Base-by-base conservation (phyloP, 352 stramenopile species). In the Saprolegnia parasitica region DNA sequence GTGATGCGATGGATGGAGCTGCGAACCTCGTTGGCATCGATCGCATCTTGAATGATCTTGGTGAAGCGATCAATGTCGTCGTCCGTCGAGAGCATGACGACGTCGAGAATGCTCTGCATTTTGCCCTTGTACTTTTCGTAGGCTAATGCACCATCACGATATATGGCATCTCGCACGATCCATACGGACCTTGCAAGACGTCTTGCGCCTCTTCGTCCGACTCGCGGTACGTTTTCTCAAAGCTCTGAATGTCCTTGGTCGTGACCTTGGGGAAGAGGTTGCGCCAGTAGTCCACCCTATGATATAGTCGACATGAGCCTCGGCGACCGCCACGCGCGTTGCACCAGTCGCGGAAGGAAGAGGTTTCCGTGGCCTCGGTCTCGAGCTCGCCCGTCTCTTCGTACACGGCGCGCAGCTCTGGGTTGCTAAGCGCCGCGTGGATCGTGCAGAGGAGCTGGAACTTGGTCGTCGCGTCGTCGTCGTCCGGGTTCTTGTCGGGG, bases 361-460 rank as follows among this genome's bases (percentile, higher is more conserved):
- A 15, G 16, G 63, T 58, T 18, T 70, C 46, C 8, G 24, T 45
- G 16, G 45, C 29, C 20, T 78, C 76, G 15, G 56, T 56, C 35
- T 74, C 73, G 54, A 97, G 83, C 46, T 81, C 76, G 40, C 89
- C 89, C 5, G 86, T 92, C 68, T 95, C 86, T 72, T 97, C 89
- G 74, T 96, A 97, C 24, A 86, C 67, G 24, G 76, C 79, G 21
- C 90, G 83, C 56, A 81, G 71, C 26, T 96, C 79, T 18, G 81
- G 76, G 68, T 96, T 78, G 50, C 75, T 92, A 52, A 97, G 72
- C n/a, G 95, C 79, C 58, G 84, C 78, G 72, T 97, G 88, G 62
- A 94, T 89, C 24, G 89, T 80, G 49, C 83, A 91, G 42, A 97
- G 77, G 2, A 87, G 86, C 73, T 97, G 87, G 67, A 97, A 97